Evolutionary conservation across 441 rosid species (phyloP).

Genomic region (Eutrema salsugineum): DNA sequence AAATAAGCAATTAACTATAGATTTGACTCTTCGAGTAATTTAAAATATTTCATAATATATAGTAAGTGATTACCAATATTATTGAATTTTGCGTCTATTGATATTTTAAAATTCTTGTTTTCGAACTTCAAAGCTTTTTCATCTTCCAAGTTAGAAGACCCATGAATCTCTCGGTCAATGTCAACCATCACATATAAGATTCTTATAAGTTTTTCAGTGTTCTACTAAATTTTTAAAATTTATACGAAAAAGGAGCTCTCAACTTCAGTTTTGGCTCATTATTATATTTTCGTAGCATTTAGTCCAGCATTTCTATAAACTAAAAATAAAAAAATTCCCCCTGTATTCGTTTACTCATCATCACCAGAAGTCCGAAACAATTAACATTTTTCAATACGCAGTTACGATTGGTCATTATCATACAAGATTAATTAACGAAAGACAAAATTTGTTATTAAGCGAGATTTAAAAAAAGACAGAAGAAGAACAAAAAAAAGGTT

Average conservation of each 20-base stretch:
- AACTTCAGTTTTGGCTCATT: not conserved
- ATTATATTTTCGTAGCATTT: no score
- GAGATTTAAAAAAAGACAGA: not conserved
- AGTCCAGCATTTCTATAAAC: not conserved
- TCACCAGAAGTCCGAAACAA: not conserved
- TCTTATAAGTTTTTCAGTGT: not conserved
- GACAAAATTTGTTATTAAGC: conserved; percentile 11
- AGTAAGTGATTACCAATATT: not conserved
- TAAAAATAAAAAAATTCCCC: not conserved
- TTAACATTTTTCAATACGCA: not conserved
- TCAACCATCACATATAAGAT: not conserved
- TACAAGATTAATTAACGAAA: not conserved
- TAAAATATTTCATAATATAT: not conserved
- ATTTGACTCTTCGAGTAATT: not conserved
- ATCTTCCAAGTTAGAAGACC: conserved; percentile 22
- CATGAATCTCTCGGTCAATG: conserved; percentile 27
- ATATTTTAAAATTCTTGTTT: conserved; percentile 2
- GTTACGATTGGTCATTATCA: not conserved
- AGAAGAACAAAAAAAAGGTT: not conserved
- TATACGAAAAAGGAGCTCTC: not conserved
- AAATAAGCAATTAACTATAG: not conserved
- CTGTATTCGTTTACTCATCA: not conserved
- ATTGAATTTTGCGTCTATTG: conserved; percentile 9
- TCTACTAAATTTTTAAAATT: not conserved
- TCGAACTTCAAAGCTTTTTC: conserved; percentile 13